phyloP scores from a whole-genome alignment of 2,329 filamentous ascomycete genomes.

The Ophiostoma fasciatum region DNA sequence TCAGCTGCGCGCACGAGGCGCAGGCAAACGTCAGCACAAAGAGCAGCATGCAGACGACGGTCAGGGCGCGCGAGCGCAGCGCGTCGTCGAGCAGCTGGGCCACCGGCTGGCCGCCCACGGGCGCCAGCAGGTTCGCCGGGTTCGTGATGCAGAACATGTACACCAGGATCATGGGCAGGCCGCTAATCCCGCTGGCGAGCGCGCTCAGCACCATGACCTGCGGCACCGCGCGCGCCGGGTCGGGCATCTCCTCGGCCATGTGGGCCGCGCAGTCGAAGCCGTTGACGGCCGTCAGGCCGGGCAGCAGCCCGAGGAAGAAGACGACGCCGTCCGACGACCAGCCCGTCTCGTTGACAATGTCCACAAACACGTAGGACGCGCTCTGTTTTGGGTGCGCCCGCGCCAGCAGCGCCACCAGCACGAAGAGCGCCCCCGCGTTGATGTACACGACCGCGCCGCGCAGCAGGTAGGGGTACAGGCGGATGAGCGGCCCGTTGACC shows the following conservation, averaged over 20 bases:
- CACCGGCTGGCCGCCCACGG: slow-evolving; percentile 2
- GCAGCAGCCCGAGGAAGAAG: slow-evolving; percentile 4
- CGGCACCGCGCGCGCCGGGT: background rate
- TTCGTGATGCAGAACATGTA: slow-evolving; percentile 6
- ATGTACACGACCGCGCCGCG: background rate
- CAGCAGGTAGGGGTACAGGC: slow-evolving; percentile 1
- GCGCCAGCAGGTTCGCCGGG: background rate
- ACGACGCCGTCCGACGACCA: slow-evolving; percentile 1
- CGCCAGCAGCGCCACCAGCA: slow-evolving; percentile 1
- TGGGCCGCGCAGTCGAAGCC: slow-evolving; percentile 3
- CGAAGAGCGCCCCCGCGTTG: slow-evolving; percentile 1
- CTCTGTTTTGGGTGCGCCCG: background rate
- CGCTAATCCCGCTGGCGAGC: background rate
- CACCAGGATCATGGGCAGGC: slow-evolving; percentile 2
- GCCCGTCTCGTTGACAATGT: slow-evolving; percentile 3
- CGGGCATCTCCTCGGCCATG: slow-evolving; percentile 3
- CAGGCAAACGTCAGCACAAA: background rate
- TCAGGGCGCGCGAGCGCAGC: background rate
- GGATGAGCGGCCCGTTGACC: background rate
- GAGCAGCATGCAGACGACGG: slow-evolving; percentile 1
- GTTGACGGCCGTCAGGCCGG: background rate
- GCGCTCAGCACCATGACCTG: slow-evolving; percentile 1
- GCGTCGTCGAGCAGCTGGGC: slow-evolving; percentile 2
- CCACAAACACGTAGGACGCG: background rate
- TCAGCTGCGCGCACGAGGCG: background rate